Conservation (phyloP, 768 basidiomycete species). For the Jaapia argillacea region DNA sequence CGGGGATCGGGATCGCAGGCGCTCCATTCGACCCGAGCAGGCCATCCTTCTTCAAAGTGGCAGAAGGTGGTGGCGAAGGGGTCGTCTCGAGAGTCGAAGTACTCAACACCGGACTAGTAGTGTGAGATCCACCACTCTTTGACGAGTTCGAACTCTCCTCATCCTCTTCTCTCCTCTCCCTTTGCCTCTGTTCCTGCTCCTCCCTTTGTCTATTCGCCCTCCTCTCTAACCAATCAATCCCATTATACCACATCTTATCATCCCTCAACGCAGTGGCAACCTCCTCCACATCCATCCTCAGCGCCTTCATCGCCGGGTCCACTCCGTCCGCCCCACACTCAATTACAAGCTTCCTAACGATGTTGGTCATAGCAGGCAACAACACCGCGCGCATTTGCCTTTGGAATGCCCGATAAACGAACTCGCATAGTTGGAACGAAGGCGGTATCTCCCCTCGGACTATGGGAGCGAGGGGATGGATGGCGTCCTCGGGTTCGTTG, state of each 20-base stretch:
- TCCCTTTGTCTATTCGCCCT: constrained; percentile 27
- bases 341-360: constrained; percentile 56
- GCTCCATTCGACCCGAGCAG: constrained; percentile 12
- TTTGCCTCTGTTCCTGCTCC: constrained; percentile 10
- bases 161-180: constrained; percentile 19
- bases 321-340: constrained; percentile 40
- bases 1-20: constrained; percentile 25
- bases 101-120: constrained; percentile 65
- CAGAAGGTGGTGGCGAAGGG: constrained; percentile 57
- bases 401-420: constrained; percentile 46
- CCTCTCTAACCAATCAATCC: constrained; percentile 56
- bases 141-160: constrained; percentile 41
- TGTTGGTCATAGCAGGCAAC: constrained; percentile 55
- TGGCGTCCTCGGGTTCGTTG: constrained; percentile 11
- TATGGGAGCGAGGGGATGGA: constrained; percentile 40
- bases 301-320: constrained; percentile 46
- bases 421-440: constrained; percentile 52
- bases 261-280: constrained; percentile 47
- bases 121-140: constrained; percentile 43
- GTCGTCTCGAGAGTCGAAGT: constrained; percentile 72
- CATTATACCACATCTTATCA: constrained; percentile 61
- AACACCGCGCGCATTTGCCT: constrained; percentile 52
- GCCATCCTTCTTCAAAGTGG: constrained; percentile 26
- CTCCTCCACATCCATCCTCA: constrained; percentile 50
- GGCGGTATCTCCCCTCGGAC: constrained; percentile 47